A percentile compares a stretch with the other conserved stretches of the same genome.
Conservation (phyloP, 495 filamentous ascomycete species). For the Pseudoneurospora amorphoporcata region DNA sequence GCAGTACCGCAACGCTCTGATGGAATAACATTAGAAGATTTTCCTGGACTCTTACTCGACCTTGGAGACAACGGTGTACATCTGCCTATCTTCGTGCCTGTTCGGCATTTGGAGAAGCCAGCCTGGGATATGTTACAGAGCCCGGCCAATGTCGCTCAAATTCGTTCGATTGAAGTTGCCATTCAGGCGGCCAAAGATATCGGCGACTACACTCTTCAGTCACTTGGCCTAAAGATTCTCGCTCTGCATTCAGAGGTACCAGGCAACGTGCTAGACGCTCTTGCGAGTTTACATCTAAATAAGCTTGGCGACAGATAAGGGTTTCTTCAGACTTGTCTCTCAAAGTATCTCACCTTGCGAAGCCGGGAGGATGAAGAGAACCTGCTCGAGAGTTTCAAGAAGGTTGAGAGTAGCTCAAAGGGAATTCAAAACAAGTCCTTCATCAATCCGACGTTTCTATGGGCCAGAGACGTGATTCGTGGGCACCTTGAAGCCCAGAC, state of each 20-base stretch:
- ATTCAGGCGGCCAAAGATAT: constrained; percentile 4
- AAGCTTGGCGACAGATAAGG: constrained; percentile 13
- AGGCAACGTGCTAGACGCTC: constrained; percentile 2
- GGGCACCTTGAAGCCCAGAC: not conserved
- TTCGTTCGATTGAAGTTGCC: constrained; percentile 5
- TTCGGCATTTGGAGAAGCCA: constrained; percentile 2
- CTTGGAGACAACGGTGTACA: constrained; percentile 2
- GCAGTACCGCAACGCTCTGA: not conserved
- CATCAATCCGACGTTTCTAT: not conserved
- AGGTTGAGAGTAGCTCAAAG: not conserved
- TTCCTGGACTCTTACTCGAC: constrained; percentile 1
- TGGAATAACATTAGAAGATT: constrained; percentile 1
- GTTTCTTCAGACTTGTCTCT: constrained; percentile 10
- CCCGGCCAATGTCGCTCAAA: not conserved
- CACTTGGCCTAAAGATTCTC: constrained; percentile 7
- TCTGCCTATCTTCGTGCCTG: constrained; percentile 13
- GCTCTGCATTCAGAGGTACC: constrained; percentile 10
- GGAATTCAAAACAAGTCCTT: not conserved
- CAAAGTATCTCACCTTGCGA: constrained; percentile 6
- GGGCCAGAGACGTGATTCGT: not conserved
- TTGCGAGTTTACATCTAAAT: constrained; percentile 8
- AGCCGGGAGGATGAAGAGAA: not conserved
- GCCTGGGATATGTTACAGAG: constrained; percentile 8
- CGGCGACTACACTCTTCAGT: constrained; percentile 12
- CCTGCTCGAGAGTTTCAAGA: not conserved